phyloP scores from a whole-genome alignment of 805 yeast genomes.

The Komagataella phaffii region DNA sequence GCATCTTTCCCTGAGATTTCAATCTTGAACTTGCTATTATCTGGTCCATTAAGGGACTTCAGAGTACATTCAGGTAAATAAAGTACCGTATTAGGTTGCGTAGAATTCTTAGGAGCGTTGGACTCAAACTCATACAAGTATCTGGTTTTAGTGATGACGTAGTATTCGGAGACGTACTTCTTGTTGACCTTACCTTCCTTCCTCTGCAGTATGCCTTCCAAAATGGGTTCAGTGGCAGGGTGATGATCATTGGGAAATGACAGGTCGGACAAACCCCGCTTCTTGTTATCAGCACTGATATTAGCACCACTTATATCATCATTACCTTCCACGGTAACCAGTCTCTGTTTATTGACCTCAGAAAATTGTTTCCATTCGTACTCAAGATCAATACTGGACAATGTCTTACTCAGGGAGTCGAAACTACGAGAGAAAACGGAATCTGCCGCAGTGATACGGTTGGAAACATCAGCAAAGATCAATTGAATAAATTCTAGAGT shows the following conservation, averaged over 20 bases:
- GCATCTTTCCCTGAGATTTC: constrained; percentile 29
- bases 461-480: constrained; percentile 16
- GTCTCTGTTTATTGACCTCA: constrained; percentile 14
- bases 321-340: constrained; percentile 14
- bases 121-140: constrained; percentile 33
- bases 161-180: constrained; percentile 28
- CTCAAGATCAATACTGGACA: constrained; percentile 20
- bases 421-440: constrained; percentile 12
- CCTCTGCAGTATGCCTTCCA: constrained; percentile 32
- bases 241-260: constrained; percentile 25
- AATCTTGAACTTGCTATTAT: constrained; percentile 24
- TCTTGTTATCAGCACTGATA: constrained; percentile 6
- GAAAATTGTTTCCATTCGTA: constrained; percentile 32
- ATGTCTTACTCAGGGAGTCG: constrained; percentile 14
- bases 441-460: constrained; percentile 6
- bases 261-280: constrained; percentile 22
- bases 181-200: constrained; percentile 29
- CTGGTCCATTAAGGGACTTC: constrained; percentile 18
- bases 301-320: neutral
- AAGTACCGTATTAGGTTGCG: constrained; percentile 28
- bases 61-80: constrained; percentile 32
- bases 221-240: constrained; percentile 25
- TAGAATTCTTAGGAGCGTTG: constrained; percentile 24
- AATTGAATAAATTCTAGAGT: constrained; percentile 26
- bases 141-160: constrained; percentile 30